Evolutionary conservation across 1,284 basidiomycete species (phyloP).

Genomic region (Gymnopus androsaceus): DNA sequence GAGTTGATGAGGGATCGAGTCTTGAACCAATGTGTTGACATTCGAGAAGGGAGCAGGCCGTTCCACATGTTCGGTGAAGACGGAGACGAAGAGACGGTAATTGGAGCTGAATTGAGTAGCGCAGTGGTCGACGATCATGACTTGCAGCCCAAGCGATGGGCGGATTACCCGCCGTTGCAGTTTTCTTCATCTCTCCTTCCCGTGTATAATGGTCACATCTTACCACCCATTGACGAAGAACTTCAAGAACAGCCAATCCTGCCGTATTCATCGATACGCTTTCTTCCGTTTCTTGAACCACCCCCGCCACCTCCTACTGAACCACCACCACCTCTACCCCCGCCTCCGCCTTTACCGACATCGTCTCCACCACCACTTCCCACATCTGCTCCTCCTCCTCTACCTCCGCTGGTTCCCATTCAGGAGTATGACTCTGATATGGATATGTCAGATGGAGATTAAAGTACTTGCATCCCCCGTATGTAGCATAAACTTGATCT

Average conservation of each 20-base stretch:
- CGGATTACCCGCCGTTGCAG: constrained; percentile 56
- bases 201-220: constrained; percentile 45
- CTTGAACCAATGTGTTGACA: constrained; percentile 24
- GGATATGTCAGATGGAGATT: constrained; percentile 21
- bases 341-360: not conserved
- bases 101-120: not conserved
- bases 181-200: constrained; percentile 61
- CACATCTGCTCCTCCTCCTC: not conserved
- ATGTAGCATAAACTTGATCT: not conserved
- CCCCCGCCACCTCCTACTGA: constrained; percentile 14
- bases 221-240: constrained; percentile 41
- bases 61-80: constrained; percentile 41
- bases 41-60: constrained; percentile 25
- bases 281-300: not conserved
- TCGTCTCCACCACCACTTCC: constrained; percentile 7
- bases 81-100: constrained; percentile 9
- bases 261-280: not conserved
- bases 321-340: constrained; percentile 16
- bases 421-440: constrained; percentile 17
- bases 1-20: constrained; percentile 46
- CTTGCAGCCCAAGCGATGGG: constrained; percentile 50
- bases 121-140: not conserved
- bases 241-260: not conserved
- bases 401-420: not conserved
- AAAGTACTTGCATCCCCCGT: not conserved